Evolutionary conservation across 2,329 filamentous ascomycete species (phyloP), one percentile per base, ranked within the genome.

Genomic region (Colletotrichum phormii): DNA sequence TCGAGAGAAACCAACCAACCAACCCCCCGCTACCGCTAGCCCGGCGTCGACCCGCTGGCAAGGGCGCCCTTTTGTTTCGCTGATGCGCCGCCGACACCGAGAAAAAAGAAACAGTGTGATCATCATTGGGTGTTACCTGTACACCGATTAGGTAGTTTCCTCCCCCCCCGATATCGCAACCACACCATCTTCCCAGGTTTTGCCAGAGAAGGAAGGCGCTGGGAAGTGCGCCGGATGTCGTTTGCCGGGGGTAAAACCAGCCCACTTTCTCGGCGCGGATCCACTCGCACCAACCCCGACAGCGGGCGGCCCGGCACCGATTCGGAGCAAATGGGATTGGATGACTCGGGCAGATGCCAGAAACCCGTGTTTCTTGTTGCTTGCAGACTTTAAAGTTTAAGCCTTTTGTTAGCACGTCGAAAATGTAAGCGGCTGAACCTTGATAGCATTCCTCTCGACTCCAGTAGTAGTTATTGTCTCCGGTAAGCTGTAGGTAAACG

Each of bases 261-360:
- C 15, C 69, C 69, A 69, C 69, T 63, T 69, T 72, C 69, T 72
- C 69, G 69, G 64, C 64, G n/a, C 13, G 53, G 37, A 24, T 54
- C 64, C 64, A 60, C 49, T 29, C 31, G 37, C 54, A 31, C 24
- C 33, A 37, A 58, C 33, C 42, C 58, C 69, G 51, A 72, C 51
- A 59, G 13, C 69, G n/a, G 67, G 55, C 55, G 57, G 46, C 22
- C 64, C 59, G 69, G 31, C 37, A 51, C 53, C 53, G 69, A 68
- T 42, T 72, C 42, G 58, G 69, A 33, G 15, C 37, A 68, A 26
- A 5, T 59, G 24, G 64, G 69, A 6, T 13, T 42, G 15, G 37
- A 42, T 42, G 37, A 42, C 37, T 42, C 37, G 37, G 37, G 13
- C 15, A 42, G 37, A 42, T 42, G 37, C 37, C 37, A 59, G 33